Percentiles rank a stretch among this genome's conserved stretches.
Conservation (phyloP, 1,284 basidiomycete genomes). For the Puccinia brachypodii region DNA sequence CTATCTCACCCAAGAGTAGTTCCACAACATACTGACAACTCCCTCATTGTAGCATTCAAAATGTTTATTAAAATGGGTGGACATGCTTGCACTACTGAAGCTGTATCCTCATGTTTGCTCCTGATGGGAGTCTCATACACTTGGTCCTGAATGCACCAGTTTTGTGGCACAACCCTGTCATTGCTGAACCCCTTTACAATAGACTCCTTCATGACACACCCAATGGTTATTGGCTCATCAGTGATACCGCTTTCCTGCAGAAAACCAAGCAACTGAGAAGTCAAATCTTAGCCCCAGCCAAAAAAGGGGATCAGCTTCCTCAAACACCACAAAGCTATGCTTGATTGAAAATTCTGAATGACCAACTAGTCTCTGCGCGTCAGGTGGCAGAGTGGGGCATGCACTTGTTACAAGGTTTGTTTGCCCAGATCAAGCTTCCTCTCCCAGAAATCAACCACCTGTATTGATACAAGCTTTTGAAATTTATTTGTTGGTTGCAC, state of each 20-base stretch:
- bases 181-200: conserved; percentile 59
- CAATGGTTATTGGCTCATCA: conserved; percentile 59
- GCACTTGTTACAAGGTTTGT: conserved; percentile 59
- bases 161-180: conserved; percentile 62
- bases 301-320: conserved; percentile 56
- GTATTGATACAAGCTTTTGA: too few species aligned
- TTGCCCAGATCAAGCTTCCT: conserved; percentile 59
- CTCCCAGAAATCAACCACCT: conserved; percentile 52
- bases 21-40: too few species aligned
- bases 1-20: too few species aligned
- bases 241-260: conserved; percentile 61
- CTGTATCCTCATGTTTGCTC: neutral
- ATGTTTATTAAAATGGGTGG: too few species aligned
- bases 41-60: neutral
- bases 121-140: conserved; percentile 55
- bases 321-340: conserved; percentile 52
- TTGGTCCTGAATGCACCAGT: conserved; percentile 60
- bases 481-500: too few species aligned
- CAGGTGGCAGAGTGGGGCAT: conserved; percentile 63
- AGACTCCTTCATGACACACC: conserved; percentile 57
- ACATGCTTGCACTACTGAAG: neutral
- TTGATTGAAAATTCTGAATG: conserved; percentile 54
- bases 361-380: conserved; percentile 58
- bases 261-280: neutral
- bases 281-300: conserved; percentile 59